A percentile compares a stretch with the other conserved stretches of the same genome.
Conservation (phyloP, 805 yeast genomes). For the Kodamaea lidongshanica region DNA sequence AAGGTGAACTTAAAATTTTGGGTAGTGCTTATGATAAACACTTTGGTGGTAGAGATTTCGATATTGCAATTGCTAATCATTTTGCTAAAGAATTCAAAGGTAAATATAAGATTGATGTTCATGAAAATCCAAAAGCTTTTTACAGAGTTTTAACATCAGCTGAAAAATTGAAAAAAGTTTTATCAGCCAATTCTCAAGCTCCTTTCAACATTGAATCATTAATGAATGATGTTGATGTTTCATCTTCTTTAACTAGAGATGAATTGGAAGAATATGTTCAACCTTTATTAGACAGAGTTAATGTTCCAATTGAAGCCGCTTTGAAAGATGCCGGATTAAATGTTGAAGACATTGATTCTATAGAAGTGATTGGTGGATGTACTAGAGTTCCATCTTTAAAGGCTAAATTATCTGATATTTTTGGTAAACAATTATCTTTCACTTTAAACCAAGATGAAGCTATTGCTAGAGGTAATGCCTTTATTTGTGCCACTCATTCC, state of each 20-base stretch:
- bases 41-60: slow-evolving; percentile 98
- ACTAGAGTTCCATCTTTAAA: slow-evolving; percentile 95
- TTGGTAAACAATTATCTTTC: slow-evolving; percentile 67
- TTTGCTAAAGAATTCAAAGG: slow-evolving; percentile 87
- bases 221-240: slow-evolving; percentile 95
- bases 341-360: slow-evolving; percentile 72
- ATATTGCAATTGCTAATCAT: slow-evolving; percentile 87
- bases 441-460: slow-evolving; percentile 99
- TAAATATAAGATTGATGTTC: slow-evolving; percentile 90
- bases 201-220: slow-evolving; percentile 94
- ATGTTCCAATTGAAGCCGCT: slow-evolving; percentile 75
- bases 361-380: slow-evolving; percentile 97
- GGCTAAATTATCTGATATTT: slow-evolving; percentile 69
- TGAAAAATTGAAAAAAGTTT: slow-evolving; percentile 90
- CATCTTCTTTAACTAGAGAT: slow-evolving; percentile 81
- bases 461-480: slow-evolving; percentile 97
- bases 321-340: slow-evolving; percentile 71
- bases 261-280: slow-evolving; percentile 85
- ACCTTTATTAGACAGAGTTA: slow-evolving; percentile 73
- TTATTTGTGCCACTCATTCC: slow-evolving; percentile 97
- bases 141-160: slow-evolving; percentile 87
- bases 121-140: slow-evolving; percentile 89
- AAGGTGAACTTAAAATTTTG: slow-evolving; percentile 90
- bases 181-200: slow-evolving; percentile 92
- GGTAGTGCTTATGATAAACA: slow-evolving; percentile 92